Percentiles rank a stretch among this genome's conserved stretches.
These are phyloP conservation scores for Lumnitzera littorea DNA, from an alignment of 345 rosid species.

Conservation along the genomic window DNA sequence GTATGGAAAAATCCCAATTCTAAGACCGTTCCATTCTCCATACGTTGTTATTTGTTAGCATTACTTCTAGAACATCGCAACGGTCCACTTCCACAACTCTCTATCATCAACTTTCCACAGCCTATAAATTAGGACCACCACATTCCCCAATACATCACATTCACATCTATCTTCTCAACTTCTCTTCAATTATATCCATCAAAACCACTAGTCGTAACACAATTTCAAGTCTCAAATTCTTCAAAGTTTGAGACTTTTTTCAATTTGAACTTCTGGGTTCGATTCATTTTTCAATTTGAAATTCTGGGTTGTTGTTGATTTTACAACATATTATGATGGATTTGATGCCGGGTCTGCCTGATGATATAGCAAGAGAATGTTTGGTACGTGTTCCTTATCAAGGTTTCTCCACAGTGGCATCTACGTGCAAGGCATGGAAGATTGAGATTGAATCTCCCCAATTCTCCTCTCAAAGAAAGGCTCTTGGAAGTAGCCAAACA, in stretches of 20 bases:
- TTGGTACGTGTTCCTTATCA: constrained; percentile 4
- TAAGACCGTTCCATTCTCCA: too few relatives aligned
- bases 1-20: too few relatives aligned
- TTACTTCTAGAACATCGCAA: too few relatives aligned
- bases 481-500: constrained; percentile 25
- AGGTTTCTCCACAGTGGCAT: neutral
- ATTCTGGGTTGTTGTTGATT: neutral
- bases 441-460: constrained; percentile 6
- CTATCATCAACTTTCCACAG: too few relatives aligned
- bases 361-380: constrained; percentile 13
- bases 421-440: constrained; percentile 8
- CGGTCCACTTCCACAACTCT: too few relatives aligned
- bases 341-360: constrained; percentile 3
- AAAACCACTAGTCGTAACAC: too few relatives aligned
- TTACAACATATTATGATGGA: constrained; percentile 1
- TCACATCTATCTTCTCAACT: too few relatives aligned
- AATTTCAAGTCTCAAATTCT: too few relatives aligned
- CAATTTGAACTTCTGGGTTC: neutral
- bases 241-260: neutral
- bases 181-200: too few relatives aligned
- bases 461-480: constrained; percentile 19
- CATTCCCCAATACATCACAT: too few relatives aligned
- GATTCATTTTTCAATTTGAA: neutral
- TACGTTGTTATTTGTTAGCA: too few relatives aligned
- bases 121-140: too few relatives aligned